Evolutionary conservation across 2,329 filamentous ascomycete species (phyloP), one percentile per base, ranked within the genome.

Genomic region (Alternaria burnsii): DNA sequence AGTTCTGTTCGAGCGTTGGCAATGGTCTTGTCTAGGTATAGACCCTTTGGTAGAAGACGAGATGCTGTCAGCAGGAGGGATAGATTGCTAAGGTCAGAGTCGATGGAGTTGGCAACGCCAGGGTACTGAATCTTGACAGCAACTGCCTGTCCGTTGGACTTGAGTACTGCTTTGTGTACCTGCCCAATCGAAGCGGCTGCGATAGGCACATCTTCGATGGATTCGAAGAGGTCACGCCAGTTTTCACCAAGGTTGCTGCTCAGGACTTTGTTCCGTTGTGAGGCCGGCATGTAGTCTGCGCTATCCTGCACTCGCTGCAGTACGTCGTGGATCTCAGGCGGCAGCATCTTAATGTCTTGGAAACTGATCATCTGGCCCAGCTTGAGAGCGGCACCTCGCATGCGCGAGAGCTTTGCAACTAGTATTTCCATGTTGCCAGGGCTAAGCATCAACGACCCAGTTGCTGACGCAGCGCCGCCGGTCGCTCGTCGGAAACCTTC

Each of bases 101-200:
- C 93, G 77, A 99, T 99, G 4, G 94, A 98, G 77, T 92, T 90
- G 18, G 94, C 92, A 1, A 99, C 95, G 14, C 96, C 96, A 0
- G 95, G 95, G 71, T 99, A 99, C 78, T 99, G 95, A 10, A 99
- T 90, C 79, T 99, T 99, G 73, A 99, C 94, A 4, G 95, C 95
- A 0, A 99, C 95, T 43, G 85, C 83, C 66, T 89, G 85, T 40
- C 90, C 89, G 41, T 86, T 93, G 4, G 90, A 89, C 70, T 89
- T 90, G 20, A 99, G 84, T 0, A 89, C 88, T 3, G 93, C 95
- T 61, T 89, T 89, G 80, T 99, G 95, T 0, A 99, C 95, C 76
- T 99, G 95, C 0, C 96, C 95, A 59, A 99, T 99, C 0, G 95
- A 98, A 4, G 95, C 95, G 1, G 95, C 95, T 1, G 96, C 95